These are phyloP conservation scores for Diplodia intermedia DNA, from an alignment of 2,329 filamentous ascomycete species.

Conservation along the genomic window DNA sequence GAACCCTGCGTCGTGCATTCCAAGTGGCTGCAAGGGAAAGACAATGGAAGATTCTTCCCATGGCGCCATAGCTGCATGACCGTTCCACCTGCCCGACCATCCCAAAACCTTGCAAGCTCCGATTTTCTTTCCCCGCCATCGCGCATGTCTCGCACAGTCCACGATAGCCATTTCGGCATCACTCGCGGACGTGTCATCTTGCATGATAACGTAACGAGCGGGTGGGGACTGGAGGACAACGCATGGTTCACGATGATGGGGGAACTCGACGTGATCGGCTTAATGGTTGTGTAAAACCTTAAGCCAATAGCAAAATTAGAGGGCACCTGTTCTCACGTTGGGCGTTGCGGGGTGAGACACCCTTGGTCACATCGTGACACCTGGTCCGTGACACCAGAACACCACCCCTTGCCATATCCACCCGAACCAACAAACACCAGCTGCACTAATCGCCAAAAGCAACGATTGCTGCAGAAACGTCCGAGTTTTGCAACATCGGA, in stretches of 20 bases:
- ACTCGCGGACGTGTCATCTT: neutral
- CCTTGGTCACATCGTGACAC: neutral
- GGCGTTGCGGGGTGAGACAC: neutral
- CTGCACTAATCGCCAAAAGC: neutral
- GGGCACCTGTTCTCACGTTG: neutral
- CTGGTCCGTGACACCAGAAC: neutral
- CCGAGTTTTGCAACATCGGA: neutral
- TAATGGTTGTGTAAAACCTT: neutral
- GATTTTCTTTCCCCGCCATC: neutral
- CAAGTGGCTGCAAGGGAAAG: neutral
- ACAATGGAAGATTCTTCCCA: neutral
- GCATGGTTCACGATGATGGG: neutral
- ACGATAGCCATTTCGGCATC: neutral
- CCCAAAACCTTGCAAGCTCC: neutral
- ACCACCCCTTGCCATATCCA: neutral
- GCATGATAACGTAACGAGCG: neutral
- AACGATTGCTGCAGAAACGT: neutral
- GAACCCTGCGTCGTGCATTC: neutral
- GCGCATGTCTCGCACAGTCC: neutral
- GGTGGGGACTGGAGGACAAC: neutral
- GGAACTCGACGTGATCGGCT: neutral
- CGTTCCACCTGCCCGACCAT: neutral
- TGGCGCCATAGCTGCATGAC: neutral
- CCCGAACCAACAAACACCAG: neutral
- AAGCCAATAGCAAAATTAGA: neutral